Base-by-base conservation (phyloP, 2,329 filamentous ascomycete species). In the Aspergillus intermedius region DNA sequence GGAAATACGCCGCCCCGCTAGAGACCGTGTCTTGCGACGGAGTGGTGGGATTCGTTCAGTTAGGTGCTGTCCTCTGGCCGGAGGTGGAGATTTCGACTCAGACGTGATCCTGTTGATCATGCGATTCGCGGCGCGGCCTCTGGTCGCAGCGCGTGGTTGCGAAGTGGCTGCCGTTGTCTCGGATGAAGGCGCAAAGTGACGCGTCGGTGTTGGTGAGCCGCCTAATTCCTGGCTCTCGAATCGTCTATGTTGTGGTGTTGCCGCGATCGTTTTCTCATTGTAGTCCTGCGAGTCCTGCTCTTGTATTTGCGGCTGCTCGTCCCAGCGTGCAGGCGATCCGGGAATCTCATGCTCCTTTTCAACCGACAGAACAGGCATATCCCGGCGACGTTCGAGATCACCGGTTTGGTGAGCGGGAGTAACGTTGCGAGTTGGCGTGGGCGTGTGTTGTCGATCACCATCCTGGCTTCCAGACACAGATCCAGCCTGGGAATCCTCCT, bases 201-300 rank as follows among this genome's bases (percentile, higher is more conserved):
- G 50, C 30, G 44, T 39, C 8, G 58, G 50, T 8, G 49, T 47
- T 3, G 59, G 54, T 9, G 54, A 62, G 10, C 52, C 58, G 4
- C 61, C 60, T 4, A 64, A 50, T 45, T 65, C 62, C 47, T 63
- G 56, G n/a, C 60, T 64, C 32, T 48, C 52, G 35, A 55, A 44
- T n/a, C 57, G 57, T 42, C 49, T 54, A 17, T 32, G 49, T 19
- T 48, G 44, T 9, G 48, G 50, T 2, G 50, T 50, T 6, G 44
- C 41, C 4, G 42, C 51, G 10, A 52, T 39, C 8, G 35, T 34
- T 32, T 49, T 46, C 4, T 25, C 48, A 5, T 21, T 25, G n/a
- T 41, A 37, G 17, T 44, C 34, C 22, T 39, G 45, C 17, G 43
- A 44, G 30, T 10, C 50, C 17, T 47, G 37, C 8, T 44, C 53